Conservation (phyloP, 2,329 filamentous ascomycete genomes). For the Pseudocercospora ulei region DNA sequence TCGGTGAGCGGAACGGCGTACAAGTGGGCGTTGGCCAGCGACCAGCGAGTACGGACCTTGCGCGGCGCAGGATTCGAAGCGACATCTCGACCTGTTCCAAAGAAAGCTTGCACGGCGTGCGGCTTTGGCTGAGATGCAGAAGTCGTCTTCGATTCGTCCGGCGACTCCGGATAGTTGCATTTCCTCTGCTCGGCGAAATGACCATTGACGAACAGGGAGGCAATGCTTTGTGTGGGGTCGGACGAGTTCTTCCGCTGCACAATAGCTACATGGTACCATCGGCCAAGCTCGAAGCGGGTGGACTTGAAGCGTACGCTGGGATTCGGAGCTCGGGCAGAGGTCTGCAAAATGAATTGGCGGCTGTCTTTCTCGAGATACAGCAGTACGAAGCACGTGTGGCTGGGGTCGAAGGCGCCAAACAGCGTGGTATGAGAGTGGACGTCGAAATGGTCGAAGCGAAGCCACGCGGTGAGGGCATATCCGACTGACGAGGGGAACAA, state of each 20-base stretch:
- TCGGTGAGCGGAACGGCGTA: constrained; percentile 83
- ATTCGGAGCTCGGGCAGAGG: constrained; percentile 72
- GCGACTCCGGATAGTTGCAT: constrained; percentile 72
- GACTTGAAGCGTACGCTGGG: constrained; percentile 92
- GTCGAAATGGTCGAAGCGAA: constrained; percentile 81
- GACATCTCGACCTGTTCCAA: constrained; percentile 84
- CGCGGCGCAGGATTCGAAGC: constrained; percentile 65
- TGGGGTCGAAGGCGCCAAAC: constrained; percentile 87
- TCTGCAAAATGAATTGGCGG: constrained; percentile 88
- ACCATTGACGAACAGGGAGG: constrained; percentile 81
- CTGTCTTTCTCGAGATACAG: constrained; percentile 91
- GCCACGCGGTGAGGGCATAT: constrained; percentile 85
- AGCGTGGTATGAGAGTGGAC: constrained; percentile 78
- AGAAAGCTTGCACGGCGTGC: constrained; percentile 68
- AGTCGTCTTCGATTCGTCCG: constrained; percentile 44
- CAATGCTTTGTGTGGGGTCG: constrained; percentile 37
- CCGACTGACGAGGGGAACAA: constrained; percentile 74
- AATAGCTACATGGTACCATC: constrained; percentile 89
- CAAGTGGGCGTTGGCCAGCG: constrained; percentile 77
- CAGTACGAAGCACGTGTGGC: constrained; percentile 85
- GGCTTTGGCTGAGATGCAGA: constrained; percentile 36
- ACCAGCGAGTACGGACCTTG: constrained; percentile 70
- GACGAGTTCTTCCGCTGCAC: constrained; percentile 54
- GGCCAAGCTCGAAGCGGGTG: constrained; percentile 60
- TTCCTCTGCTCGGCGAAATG: constrained; percentile 89